Conservation (phyloP, 495 filamentous ascomycete genomes). For the Talaromyces adpressus region DNA sequence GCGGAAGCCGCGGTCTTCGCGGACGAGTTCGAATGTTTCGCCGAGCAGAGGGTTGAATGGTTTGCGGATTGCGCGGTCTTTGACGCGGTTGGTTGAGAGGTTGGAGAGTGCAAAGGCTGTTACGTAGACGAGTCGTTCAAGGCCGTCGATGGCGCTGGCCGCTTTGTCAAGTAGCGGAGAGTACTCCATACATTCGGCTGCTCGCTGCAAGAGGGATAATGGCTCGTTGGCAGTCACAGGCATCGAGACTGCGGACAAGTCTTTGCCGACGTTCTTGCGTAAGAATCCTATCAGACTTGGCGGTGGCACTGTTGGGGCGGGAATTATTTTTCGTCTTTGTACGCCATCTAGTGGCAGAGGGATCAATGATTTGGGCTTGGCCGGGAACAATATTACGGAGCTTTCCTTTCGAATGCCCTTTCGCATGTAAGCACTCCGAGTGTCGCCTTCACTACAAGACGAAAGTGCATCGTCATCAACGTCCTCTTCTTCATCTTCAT, state of each 20-base stretch:
- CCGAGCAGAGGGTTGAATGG: constrained; percentile 98
- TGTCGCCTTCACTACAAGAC: constrained; percentile 51
- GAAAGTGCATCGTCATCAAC: constrained; percentile 47
- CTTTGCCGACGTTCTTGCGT: constrained; percentile 96
- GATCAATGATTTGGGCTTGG: constrained; percentile 62
- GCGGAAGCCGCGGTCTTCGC: constrained; percentile 82
- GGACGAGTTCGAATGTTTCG: constrained; percentile 89
- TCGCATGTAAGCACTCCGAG: constrained; percentile 26
- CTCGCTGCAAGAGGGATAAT: constrained; percentile 76
- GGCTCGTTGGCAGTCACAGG: constrained; percentile 96
- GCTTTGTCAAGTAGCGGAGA: constrained; percentile 75
- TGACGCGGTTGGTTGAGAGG: constrained; percentile 70
- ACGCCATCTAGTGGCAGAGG: constrained; percentile 70
- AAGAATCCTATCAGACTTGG: constrained; percentile 90
- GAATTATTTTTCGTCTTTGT: constrained; percentile 62
- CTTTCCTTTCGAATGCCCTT: constrained; percentile 31
- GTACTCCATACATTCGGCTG: constrained; percentile 87
- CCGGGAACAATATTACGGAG: constrained; percentile 57
- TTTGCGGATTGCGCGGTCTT: constrained; percentile 90
- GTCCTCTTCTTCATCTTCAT: constrained; percentile 27
- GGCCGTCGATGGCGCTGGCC: constrained; percentile 43
- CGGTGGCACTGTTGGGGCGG: constrained; percentile 64
- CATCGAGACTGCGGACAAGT: constrained; percentile 93
- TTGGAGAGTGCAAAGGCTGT: constrained; percentile 85
- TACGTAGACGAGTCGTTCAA: constrained; percentile 72